Base-by-base conservation (phyloP, 176 grass and related monocot genomes). In the Secale cereale region DNA sequence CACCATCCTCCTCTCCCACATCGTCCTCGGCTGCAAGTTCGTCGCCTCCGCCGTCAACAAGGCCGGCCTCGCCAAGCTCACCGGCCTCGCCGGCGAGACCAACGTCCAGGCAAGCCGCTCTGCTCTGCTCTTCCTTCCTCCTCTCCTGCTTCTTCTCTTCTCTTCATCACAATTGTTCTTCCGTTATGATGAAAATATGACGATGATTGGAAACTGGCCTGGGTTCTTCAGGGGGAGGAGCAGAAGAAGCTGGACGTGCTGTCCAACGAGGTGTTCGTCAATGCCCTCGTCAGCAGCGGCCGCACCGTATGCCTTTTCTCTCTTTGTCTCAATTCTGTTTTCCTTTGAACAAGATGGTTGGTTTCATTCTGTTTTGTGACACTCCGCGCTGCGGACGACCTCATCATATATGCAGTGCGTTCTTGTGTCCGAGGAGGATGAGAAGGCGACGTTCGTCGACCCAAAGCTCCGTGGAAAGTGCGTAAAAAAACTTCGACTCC, bases 241-340 rank as follows among this genome's bases (percentile, higher is more conserved):
- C 97, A 99, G 86, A 99, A 99, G 97, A 99, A 99, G 86, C 97
- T 99, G 70, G 97, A 99, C 82, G 92, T 99, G 12, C 90, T 99
- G 36, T 99, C 97, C 3, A 96, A 99, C 86, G 91, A 99, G 88
- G 97, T 99, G 79, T 99, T 99, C 80, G 74, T 99, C 76, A 99
- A 96, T 85, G 97, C 97, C 29, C 88, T 99, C 61, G 88, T 94
- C 81, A 96, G 97, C 91, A 94, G 97, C 82, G 97, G 97, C 0
- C 91, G 91, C 37, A 99, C 97, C 56, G 97, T 99, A 92, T 17
- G 90, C 60, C 8, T 12, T 26, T 50, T 50, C 56, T 46, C 4
- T 46, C n/a, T n/a, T n/a, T n/a, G n/a, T n/a, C n/a, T n/a, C n/a
- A n/a, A n/a, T n/a, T n/a, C n/a, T n/a, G n/a, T n/a, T n/a, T n/a